phyloP scores from a whole-genome alignment of 2,329 filamentous ascomycete species.

The Macrophomina phaseolina region DNA sequence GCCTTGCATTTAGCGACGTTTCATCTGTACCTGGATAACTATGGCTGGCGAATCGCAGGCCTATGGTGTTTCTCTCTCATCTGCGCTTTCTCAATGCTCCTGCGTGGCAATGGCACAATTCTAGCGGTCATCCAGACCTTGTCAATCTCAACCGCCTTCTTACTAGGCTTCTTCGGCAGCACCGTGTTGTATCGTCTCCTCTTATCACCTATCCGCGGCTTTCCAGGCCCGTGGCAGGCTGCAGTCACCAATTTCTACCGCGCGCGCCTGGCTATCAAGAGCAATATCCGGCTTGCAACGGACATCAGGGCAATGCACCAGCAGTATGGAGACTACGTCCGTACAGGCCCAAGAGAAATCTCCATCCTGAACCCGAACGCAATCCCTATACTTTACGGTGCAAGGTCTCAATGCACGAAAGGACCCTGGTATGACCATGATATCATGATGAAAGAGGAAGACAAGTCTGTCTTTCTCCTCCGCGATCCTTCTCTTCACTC shows the following conservation, averaged over 20 bases:
- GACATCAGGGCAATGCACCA: slow-evolving; percentile 24
- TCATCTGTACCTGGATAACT: neutral
- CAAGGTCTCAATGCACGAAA: slow-evolving; percentile 44
- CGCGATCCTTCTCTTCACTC: slow-evolving; percentile 34
- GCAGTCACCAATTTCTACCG: slow-evolving; percentile 19
- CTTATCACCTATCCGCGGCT: slow-evolving; percentile 47
- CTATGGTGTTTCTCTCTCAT: neutral
- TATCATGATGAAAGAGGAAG: slow-evolving; percentile 33
- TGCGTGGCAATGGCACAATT: neutral
- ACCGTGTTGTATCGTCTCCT: slow-evolving; percentile 48
- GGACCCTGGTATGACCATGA: slow-evolving; percentile 36
- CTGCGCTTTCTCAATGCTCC: neutral
- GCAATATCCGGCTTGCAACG: slow-evolving; percentile 15
- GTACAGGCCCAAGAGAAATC: slow-evolving; percentile 35
- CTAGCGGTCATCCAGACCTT: neutral
- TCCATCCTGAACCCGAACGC: slow-evolving; percentile 36
- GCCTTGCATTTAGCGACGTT: neutral
- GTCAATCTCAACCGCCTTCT: neutral
- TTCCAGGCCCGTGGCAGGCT: slow-evolving; percentile 16
- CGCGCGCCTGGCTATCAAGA: neutral
- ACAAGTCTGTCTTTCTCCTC: slow-evolving; percentile 31
- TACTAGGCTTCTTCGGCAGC: slow-evolving; percentile 36
- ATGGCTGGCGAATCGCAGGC: slow-evolving; percentile 1
- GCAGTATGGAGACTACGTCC: slow-evolving; percentile 26
- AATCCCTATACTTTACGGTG: slow-evolving; percentile 35